These are phyloP conservation scores for Trichoderma brevicompactum DNA, from an alignment of 2,329 filamentous ascomycete genomes.

Conservation along the genomic window DNA sequence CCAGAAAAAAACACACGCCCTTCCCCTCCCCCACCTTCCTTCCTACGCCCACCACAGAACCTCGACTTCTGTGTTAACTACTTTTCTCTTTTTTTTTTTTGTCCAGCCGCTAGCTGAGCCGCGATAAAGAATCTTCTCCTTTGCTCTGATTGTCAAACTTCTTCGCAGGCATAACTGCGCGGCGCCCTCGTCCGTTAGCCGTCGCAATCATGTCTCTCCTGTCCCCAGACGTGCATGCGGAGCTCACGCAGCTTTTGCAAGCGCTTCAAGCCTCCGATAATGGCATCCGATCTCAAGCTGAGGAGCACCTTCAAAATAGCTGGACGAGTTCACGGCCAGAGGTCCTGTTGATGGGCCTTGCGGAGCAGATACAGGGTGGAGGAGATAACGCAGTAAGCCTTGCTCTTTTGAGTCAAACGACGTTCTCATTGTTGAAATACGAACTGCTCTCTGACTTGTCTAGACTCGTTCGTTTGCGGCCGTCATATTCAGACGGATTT, in stretches of 20 bases:
- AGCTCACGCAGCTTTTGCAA: conserved; percentile 83
- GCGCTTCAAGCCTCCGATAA: conserved; percentile 92
- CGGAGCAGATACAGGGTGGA: conserved; percentile 85
- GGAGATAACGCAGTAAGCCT: conserved; percentile 68
- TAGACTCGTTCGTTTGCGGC: conserved; percentile 85
- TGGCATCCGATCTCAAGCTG: conserved; percentile 78
- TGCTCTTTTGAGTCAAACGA: neutral
- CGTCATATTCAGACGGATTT: conserved; percentile 91
- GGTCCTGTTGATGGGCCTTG: conserved; percentile 88
- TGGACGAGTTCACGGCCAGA: conserved; percentile 85
- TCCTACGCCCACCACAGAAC: conserved; percentile 34
- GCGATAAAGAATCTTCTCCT: conserved; percentile 16
- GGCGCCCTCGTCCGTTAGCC: conserved; percentile 34
- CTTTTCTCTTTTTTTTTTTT: conserved; percentile 23
- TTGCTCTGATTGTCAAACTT: conserved; percentile 27
- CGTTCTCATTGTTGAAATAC: neutral
- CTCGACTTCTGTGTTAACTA: conserved; percentile 19
- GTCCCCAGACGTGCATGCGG: conserved; percentile 79
- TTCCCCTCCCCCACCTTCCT: conserved; percentile 37
- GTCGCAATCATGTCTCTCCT: conserved; percentile 72
- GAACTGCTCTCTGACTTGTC: conserved; percentile 27
- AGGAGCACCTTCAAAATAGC: conserved; percentile 87
- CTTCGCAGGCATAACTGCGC: conserved; percentile 32
- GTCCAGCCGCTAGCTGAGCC: conserved; percentile 27
- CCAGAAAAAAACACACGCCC: conserved; percentile 23